Evolutionary conservation across 2,329 filamentous ascomycete genomes (phyloP), one percentile per base, ranked within the genome.

Genomic region (Exophiala sp.): DNA sequence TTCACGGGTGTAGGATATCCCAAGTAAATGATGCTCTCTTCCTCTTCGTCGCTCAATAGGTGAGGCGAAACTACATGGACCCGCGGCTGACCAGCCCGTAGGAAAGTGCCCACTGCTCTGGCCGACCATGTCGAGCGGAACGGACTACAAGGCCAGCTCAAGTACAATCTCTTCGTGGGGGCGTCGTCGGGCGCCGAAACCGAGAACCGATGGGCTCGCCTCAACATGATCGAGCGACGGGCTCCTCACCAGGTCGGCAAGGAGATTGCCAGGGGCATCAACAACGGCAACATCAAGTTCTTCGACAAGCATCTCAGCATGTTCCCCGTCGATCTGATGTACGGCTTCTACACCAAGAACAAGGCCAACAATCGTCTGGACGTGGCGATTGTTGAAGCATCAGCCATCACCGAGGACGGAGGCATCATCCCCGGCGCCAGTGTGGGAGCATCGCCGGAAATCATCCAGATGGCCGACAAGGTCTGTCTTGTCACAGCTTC

Each of bases 291-390:
- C 59, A 95, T 95, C 71, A 82, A 91, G 56, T 95, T 95, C 70
- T 95, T 94, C 66, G 88, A 95, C 68, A 95, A 95, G 73, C 88
- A 95, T 72, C 68, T 95, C 65, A 89, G 84, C 69, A 94, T 94
- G 88, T 95, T 95, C 67, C 88, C 88, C 2, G 78, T 83, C 32
- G 88, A 95, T 65, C 73, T 95, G 58, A 85, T 54, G 14, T 61
- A 83, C 76, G 86, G 86, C 23, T 91, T 77, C 70, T 95, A 94
- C 72, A 94, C 88, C 10, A 83, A 88, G 67, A 79, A 94, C 66
- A 84, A 83, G 64, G 77, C 82, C 4, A 78, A 78, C 56, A 86
- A 85, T 64, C 82, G 79, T 45, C 73, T 95, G 23, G 88, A 95
- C 63, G 87, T 94, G 1, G 86, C 83, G 0, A 84, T 95, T 38